Conservation (phyloP, 306 rosid species). For the Dryas alaskensis region DNA sequence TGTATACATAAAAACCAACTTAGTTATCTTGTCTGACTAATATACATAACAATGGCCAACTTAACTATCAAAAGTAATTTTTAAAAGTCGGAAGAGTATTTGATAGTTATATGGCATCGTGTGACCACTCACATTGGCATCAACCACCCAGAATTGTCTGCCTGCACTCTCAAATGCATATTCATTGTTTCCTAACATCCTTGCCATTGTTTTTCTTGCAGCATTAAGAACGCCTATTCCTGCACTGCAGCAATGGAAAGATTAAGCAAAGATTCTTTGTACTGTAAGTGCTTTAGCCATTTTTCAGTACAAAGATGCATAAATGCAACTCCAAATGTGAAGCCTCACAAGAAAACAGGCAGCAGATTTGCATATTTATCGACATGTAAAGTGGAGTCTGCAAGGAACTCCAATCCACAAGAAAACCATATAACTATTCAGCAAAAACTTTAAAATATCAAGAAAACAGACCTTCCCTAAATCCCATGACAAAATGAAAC, state of each 20-base stretch:
- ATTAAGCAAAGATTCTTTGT: conserved; percentile 26
- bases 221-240: conserved; percentile 94
- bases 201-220: conserved; percentile 96
- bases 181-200: conserved; percentile 95
- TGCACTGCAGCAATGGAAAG: conserved; percentile 67
- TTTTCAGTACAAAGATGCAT: conserved; percentile 12
- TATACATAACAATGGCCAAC: conserved; percentile 20
- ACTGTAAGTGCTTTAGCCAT: conserved; percentile 13
- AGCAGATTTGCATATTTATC: neutral
- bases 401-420: neutral
- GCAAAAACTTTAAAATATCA: neutral
- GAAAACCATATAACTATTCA: neutral
- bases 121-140: conserved; percentile 64
- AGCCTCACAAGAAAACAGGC: neutral
- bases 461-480: neutral
- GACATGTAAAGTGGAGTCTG: neutral
- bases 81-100: neutral
- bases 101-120: neutral
- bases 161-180: conserved; percentile 76
- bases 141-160: conserved; percentile 98
- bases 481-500: neutral
- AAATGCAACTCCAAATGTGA: neutral
- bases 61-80: conserved; percentile 2
- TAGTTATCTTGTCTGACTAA: conserved; percentile 7
- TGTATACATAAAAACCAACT: conserved; percentile 30